phyloP scores from a whole-genome alignment of 345 rosid species.

The Eucalyptus curtisii region DNA sequence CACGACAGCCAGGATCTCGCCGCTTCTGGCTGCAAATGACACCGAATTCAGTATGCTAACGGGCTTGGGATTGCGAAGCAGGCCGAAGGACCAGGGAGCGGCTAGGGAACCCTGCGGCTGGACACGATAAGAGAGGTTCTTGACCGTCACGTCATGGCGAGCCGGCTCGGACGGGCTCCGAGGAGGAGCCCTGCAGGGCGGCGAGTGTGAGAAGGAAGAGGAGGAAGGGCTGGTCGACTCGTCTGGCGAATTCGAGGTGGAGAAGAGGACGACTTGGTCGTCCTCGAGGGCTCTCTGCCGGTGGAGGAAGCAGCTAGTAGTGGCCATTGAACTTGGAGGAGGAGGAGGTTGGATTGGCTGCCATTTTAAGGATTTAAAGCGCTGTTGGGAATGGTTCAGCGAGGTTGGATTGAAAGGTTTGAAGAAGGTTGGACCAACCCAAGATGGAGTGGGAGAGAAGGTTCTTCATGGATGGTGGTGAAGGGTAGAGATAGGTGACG shows the following conservation, averaged over 20 bases:
- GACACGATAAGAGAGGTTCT: constrained; percentile 58
- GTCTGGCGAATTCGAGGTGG: constrained; percentile 46
- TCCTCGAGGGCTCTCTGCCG: constrained; percentile 29
- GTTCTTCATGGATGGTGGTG: background rate
- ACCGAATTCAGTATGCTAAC: constrained; percentile 50
- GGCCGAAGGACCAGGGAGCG: constrained; percentile 8
- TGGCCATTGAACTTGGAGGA: constrained; percentile 20
- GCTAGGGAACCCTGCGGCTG: constrained; percentile 3
- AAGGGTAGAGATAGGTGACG: background rate
- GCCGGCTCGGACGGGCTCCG: background rate
- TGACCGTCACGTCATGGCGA: constrained; percentile 14
- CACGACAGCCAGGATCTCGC: constrained; percentile 63
- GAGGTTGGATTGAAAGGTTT: background rate
- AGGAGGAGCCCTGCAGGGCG: background rate
- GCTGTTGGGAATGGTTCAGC: background rate
- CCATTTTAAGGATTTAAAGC: background rate
- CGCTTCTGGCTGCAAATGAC: constrained; percentile 46
- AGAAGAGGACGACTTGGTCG: constrained; percentile 57
- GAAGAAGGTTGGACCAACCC: constrained; percentile 31
- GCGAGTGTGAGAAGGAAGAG: constrained; percentile 33
- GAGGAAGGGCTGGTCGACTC: constrained; percentile 58
- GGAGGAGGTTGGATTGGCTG: background rate
- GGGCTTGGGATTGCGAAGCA: constrained; percentile 24
- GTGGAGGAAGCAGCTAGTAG: constrained; percentile 19
- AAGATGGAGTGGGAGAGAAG: constrained; percentile 7